Evolutionary conservation across 129 eudicot genomes (phyloP).

Genomic region (Flaveria bidentis): DNA sequence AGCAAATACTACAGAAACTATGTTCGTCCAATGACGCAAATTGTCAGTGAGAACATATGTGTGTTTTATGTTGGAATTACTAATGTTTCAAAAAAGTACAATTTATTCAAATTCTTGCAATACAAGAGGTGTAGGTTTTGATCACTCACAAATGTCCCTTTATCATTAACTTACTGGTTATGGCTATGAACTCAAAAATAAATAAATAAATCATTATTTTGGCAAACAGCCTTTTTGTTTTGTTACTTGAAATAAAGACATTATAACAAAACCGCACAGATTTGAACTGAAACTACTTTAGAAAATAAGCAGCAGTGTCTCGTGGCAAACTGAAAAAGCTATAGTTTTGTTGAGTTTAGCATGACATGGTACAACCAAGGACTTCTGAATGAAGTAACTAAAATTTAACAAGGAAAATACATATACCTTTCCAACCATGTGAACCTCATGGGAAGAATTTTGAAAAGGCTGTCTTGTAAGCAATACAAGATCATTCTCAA

Average conservation of each 20-base stretch:
- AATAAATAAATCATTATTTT: not conserved
- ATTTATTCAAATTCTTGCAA: not conserved
- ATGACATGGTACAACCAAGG: conserved; percentile 4
- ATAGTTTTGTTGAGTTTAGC: not conserved
- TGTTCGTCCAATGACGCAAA: not conserved
- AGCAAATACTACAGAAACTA: not conserved
- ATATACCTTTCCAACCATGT: conserved; percentile 84
- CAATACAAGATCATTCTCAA: conserved; percentile 79
- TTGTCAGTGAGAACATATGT: not conserved
- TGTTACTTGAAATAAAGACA: conserved; percentile 2
- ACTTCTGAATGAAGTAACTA: conserved; percentile 1
- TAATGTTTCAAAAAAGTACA: not conserved
- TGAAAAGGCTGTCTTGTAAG: conserved; percentile 70
- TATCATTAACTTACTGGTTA: not conserved
- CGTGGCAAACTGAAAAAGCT: not conserved
- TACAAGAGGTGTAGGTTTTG: conserved; percentile 6
- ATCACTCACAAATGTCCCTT: conserved; percentile 3
- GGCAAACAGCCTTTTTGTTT: conserved; percentile 15
- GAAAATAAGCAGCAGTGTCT: conserved; percentile 7
- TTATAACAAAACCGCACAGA: not conserved
- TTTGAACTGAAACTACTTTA: conserved; percentile 2
- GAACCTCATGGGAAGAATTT: conserved; percentile 59
- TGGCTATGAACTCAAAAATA: not conserved
- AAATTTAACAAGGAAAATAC: conserved; percentile 1
- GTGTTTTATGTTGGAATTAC: not conserved